Evolutionary conservation across 306 rosid genomes (phyloP), one percentile per base, ranked within the genome.

Genomic region (Begonia peltatifolia): DNA sequence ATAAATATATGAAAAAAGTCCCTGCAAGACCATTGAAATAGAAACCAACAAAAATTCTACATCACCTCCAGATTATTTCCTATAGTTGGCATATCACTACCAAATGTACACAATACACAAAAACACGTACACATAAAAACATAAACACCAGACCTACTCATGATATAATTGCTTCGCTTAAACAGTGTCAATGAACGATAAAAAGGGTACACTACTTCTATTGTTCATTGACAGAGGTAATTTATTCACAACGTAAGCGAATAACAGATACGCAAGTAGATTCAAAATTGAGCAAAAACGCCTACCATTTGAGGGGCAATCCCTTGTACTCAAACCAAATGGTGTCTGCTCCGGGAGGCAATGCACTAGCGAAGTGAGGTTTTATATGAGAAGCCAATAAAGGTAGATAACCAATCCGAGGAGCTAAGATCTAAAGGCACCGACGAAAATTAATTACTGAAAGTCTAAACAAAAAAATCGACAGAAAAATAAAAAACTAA

Each of bases 261-360:
- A 47, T 12, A 9, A 22, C 10, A 44, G 56, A 11, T 20, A 42
- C 14, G 14, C 6, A 23, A 12, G 41, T 30, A 47, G 17, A 36
- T 16, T 30, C 4, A 10, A 35, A 36, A 42, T 10, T 35, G 2
- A 14, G 25, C 15, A 15, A 50, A 52, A 46, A 12, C 16, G 58
- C 47, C 17, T 67, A 89, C 97, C 99, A 90, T 64, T 90, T 90
- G 57, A 90, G 81, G 47, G 95, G 92, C 20, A 90, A 70, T 41
- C 99, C 95, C 59, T 75, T 83, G 79, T 76, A 86, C 47, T 90
- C 99, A 56, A 90, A 90, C 99, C 99, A 90, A 60, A 90, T 61
- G 41, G 99, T 67, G 70, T 90, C 99, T 0, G 57, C 68, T 18
- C 87, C 94, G 23, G 99, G 99, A 56, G 99, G 95, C 20, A 90